Conservation (phyloP, 352 stramenopile genomes). For the Phytophthora melonis region DNA sequence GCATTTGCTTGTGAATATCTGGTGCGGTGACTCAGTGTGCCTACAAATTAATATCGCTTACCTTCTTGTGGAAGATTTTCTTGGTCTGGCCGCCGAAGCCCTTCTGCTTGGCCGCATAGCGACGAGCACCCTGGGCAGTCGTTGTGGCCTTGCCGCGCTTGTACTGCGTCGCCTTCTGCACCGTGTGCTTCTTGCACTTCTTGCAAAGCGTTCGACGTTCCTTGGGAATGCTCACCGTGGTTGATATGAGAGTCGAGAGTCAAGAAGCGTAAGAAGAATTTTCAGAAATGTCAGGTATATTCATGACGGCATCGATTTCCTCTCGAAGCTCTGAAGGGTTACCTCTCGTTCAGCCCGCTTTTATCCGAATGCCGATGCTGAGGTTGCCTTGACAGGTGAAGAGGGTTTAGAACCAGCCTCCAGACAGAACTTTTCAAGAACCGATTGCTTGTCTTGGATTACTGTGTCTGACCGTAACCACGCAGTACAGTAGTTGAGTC, state of each 20-base stretch:
- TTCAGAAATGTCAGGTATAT: no score
- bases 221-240: background rate
- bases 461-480: no score
- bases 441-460: no score
- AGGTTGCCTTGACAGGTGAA: no score
- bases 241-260: background rate
- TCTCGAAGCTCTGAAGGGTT: no score
- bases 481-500: no score
- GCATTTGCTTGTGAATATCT: background rate
- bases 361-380: no score
- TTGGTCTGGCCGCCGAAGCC: background rate
- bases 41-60: background rate
- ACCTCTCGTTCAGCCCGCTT: no score
- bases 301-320: no score
- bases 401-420: no score
- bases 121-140: background rate
- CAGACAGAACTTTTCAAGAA: no score
- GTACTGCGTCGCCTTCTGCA: background rate
- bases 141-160: background rate
- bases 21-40: background rate
- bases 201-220: background rate
- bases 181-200: background rate
- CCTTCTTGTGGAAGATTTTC: background rate
- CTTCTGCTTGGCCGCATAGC: background rate
- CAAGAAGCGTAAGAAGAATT: no score